Base-by-base conservation (phyloP, 768 basidiomycete species). In the Megacollybia marginata region DNA sequence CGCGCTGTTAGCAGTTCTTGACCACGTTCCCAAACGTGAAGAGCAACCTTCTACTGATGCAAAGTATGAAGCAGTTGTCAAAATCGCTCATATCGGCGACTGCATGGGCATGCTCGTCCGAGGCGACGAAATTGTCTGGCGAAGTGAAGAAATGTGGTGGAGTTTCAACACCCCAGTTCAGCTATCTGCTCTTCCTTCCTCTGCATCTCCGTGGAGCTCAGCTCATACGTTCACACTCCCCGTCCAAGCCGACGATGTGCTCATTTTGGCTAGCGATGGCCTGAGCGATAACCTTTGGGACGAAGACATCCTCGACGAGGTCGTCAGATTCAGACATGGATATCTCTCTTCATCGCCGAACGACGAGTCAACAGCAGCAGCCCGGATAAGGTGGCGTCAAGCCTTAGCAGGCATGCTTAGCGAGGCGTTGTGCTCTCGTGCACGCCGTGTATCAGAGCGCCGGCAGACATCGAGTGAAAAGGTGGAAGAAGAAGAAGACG, bases 61-160 rank as follows among this genome's bases (percentile, higher is more conserved):
- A 20, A 33, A 33, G 15, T 36, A 44, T 19, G 77, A 78, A 34
- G 81, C 85, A 0, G 80, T 88, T 38, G 75, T 94, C 36, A 79
- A 82, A 53, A 82, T 94, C 20, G 91, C 90, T 0, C 88, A 92
- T 56, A 64, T 94, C 8, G 91, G 92, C 9, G 91, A 94, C 59
- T 91, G 91, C 62, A 86, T 87, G 78, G 83, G 84, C 19, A 85
- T 90, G 76, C 74, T 96, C 18, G 81, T 97, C 16, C 80, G 93
- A 2, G 83, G 78, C 6, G 79, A 86, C 42, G 72, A 80, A 48
- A 82, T 96, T 42, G 79, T 82, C 1, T 96, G 92, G 83, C 75
- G 92, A 32, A 88, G 83, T 45, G 80, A 88, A 40, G 94, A 96
- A 65, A 94, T 95, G 89, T 93, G 92, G 81, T 92, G 91, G 78